phyloP scores from a whole-genome alignment of 257 asterid species.

The Fraxinus quadrangulata region DNA sequence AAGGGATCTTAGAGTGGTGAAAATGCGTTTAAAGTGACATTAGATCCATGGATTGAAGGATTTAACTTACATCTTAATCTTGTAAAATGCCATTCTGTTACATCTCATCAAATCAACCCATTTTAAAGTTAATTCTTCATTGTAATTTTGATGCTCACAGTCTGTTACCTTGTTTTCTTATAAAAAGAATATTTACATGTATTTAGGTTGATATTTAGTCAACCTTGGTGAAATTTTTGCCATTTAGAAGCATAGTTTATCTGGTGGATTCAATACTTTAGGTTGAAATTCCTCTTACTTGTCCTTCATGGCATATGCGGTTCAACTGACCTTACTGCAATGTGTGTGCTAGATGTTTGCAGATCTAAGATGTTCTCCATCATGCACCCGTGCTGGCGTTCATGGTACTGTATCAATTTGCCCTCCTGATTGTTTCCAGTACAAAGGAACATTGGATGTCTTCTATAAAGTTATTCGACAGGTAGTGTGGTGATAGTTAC shows the following conservation, averaged over 20 bases:
- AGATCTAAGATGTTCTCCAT: constrained; percentile 95
- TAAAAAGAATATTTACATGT: background rate
- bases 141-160: background rate
- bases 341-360: constrained; percentile 77
- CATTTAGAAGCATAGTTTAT: background rate
- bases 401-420: constrained; percentile 89
- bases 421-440: constrained; percentile 95
- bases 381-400: constrained; percentile 94
- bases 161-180: background rate
- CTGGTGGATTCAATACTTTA: background rate
- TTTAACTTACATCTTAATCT: background rate
- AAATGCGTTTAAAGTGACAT: background rate
- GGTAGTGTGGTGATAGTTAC: constrained; percentile 43
- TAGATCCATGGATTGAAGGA: background rate
- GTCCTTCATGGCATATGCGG: constrained; percentile 3
- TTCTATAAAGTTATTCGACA: constrained; percentile 85
- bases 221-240: background rate
- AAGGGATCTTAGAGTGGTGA: background rate
- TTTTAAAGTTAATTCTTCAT: background rate
- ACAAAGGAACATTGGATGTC: constrained; percentile 90
- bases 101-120: background rate
- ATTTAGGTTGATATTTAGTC: background rate
- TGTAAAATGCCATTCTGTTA: background rate
- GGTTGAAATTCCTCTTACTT: background rate
- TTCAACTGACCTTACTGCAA: constrained; percentile 21